Evolutionary conservation across 176 grass and related monocot species (phyloP).

Genomic region (sorghum (Sorghum bicolor)): DNA sequence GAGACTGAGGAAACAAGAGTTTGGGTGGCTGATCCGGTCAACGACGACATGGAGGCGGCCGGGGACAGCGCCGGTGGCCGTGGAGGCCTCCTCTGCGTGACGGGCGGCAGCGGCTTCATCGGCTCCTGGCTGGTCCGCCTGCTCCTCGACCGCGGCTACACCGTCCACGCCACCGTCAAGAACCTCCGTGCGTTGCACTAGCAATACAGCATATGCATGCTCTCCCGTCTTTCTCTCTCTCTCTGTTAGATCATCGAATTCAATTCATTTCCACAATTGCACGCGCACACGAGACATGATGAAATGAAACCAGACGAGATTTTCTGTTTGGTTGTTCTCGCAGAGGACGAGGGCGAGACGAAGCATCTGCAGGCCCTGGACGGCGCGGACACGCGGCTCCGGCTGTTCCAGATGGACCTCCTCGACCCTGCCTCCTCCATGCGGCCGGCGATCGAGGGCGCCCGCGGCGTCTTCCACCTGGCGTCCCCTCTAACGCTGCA

Average conservation of each 20-base stretch:
- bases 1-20: neutral
- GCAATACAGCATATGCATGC: neutral
- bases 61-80: neutral
- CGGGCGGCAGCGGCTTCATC: slow-evolving; percentile 85
- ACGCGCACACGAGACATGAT: neutral
- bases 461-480: slow-evolving; percentile 57
- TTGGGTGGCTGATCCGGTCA: neutral
- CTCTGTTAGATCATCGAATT: neutral
- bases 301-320: too few relatives aligned
- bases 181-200: slow-evolving; percentile 41
- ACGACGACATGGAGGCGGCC: slow-evolving; percentile 4
- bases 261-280: too few relatives aligned
- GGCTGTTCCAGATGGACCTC: slow-evolving; percentile 65
- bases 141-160: slow-evolving; percentile 70
- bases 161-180: slow-evolving; percentile 80
- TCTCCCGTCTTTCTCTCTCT: neutral
- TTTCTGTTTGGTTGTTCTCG: neutral
- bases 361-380: slow-evolving; percentile 52
- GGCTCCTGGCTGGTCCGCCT: slow-evolving; percentile 74
- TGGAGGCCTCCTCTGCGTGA: slow-evolving; percentile 53
- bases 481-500: slow-evolving; percentile 38
- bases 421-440: slow-evolving; percentile 41
- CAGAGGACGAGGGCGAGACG: slow-evolving; percentile 63
- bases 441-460: slow-evolving; percentile 40
- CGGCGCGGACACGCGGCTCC: slow-evolving; percentile 41